Evolutionary conservation across 345 rosid genomes (phyloP).

Genomic region (Eucalyptus guilfoylei): DNA sequence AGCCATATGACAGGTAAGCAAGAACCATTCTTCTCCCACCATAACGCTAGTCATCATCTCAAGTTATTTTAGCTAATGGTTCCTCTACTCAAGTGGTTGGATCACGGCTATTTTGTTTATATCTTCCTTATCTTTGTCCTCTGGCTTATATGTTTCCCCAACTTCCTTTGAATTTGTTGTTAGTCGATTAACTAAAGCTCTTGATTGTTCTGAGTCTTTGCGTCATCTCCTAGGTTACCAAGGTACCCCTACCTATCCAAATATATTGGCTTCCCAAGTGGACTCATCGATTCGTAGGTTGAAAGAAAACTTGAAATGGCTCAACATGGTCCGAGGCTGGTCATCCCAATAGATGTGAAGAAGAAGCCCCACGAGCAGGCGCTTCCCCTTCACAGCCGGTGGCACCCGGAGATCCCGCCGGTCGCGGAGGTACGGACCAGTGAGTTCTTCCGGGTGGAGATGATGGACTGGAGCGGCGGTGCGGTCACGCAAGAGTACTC

Average conservation of each 20-base stretch:
- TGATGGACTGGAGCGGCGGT: conserved; percentile 46
- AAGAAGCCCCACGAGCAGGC: conserved; percentile 50
- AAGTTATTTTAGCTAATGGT: background rate
- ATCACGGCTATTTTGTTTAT: background rate
- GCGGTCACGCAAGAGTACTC: conserved; percentile 18
- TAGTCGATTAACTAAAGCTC: background rate
- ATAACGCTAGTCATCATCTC: background rate
- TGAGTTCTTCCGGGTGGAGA: conserved; percentile 49
- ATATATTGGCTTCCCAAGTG: background rate
- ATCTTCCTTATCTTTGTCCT: background rate
- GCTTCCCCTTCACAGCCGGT: conserved; percentile 42
- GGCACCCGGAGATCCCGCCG: conserved; percentile 56
- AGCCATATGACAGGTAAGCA: background rate
- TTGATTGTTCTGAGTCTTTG: no score
- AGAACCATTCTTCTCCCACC: background rate
- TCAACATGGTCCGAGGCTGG: conserved; percentile 15
- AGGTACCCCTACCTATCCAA: background rate
- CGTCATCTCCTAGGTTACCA: background rate
- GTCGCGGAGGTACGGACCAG: conserved; percentile 23
- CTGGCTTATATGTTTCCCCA: rapidly evolving
- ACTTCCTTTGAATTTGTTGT: background rate
- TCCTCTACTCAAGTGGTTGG: background rate
- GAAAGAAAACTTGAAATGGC: background rate
- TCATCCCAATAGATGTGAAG: conserved; percentile 44
- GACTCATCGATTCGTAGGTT: background rate